Conservation (phyloP, 371 early-diverging fungal genomes). For the Mucor circinelloides region DNA sequence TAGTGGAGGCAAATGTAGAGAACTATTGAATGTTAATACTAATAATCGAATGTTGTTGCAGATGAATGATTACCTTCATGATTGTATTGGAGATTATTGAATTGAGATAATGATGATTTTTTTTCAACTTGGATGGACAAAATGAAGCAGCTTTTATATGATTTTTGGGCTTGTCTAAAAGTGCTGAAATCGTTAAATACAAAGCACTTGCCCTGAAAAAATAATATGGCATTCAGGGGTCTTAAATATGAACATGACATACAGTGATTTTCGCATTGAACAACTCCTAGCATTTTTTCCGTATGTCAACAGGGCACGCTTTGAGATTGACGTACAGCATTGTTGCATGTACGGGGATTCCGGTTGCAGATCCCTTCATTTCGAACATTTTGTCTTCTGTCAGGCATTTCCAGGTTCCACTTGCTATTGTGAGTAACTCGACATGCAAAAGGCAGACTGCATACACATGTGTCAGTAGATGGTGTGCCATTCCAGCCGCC, state of each 20-base stretch:
- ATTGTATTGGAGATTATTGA: not conserved
- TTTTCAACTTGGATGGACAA: not conserved
- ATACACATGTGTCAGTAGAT: too few relatives aligned
- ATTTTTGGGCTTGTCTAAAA: not conserved
- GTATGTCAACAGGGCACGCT: not conserved
- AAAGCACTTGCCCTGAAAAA: not conserved
- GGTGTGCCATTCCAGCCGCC: not conserved
- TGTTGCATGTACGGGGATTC: not conserved
- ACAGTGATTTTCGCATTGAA: not conserved
- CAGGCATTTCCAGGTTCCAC: too few relatives aligned
- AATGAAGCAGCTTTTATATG: not conserved
- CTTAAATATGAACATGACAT: not conserved
- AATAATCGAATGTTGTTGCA: not conserved
- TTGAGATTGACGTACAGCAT: not conserved
- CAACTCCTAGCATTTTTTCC: not conserved
- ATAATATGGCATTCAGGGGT: not conserved
- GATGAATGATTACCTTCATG: slow-evolving; percentile 11
- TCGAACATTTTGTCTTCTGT: not conserved
- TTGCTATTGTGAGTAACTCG: too few relatives aligned
- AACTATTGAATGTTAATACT: slow-evolving; percentile 6
- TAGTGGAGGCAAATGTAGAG: slow-evolving; percentile 10
- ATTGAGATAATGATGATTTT: not conserved
- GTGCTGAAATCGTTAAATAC: not conserved
- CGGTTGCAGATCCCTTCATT: not conserved
- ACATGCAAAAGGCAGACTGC: too few relatives aligned